These are phyloP conservation scores for Trebouxia sp. DNA, from an alignment of 139 green algal species.

Conservation along the genomic window DNA sequence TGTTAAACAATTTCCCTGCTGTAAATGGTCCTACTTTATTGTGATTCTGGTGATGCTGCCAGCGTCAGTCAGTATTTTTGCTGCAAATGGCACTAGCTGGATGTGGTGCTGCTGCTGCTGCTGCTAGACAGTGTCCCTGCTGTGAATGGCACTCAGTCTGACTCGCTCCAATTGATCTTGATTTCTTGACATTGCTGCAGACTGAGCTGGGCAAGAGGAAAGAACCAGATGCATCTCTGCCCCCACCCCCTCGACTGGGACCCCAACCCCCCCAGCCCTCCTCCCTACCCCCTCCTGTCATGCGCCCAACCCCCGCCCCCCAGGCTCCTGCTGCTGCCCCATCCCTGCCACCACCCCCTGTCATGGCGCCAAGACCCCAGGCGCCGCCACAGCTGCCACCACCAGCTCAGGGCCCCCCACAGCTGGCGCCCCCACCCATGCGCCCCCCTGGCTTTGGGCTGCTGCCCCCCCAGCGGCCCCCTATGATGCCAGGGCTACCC, in stretches of 20 bases:
- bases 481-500: slow-evolving; percentile 6
- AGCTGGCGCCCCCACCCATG: slow-evolving; percentile 50
- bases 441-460: slow-evolving; percentile 33
- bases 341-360: slow-evolving; percentile 21
- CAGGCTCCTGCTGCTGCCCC: neutral
- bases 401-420: slow-evolving; percentile 30
- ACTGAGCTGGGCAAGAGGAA: slow-evolving; percentile 28
- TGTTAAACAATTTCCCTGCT: too few species aligned
- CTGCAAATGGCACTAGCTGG: too few species aligned
- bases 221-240: slow-evolving; percentile 34
- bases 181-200: neutral
- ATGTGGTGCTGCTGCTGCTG: too few species aligned
- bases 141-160: too few species aligned
- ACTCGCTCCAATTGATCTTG: too few species aligned
- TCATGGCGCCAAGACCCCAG: slow-evolving; percentile 14
- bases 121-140: neutral
- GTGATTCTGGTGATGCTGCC: too few species aligned
- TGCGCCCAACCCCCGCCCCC: slow-evolving; percentile 18
- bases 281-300: slow-evolving; percentile 20
- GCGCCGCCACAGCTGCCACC: slow-evolving; percentile 46
- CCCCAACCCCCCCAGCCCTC: slow-evolving; percentile 22
- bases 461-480: neutral
- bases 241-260: slow-evolving; percentile 31
- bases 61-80: too few species aligned
- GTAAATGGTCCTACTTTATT: too few species aligned